phyloP scores from a whole-genome alignment of 805 yeast species.

The Wickerhamiella azymoides region DNA sequence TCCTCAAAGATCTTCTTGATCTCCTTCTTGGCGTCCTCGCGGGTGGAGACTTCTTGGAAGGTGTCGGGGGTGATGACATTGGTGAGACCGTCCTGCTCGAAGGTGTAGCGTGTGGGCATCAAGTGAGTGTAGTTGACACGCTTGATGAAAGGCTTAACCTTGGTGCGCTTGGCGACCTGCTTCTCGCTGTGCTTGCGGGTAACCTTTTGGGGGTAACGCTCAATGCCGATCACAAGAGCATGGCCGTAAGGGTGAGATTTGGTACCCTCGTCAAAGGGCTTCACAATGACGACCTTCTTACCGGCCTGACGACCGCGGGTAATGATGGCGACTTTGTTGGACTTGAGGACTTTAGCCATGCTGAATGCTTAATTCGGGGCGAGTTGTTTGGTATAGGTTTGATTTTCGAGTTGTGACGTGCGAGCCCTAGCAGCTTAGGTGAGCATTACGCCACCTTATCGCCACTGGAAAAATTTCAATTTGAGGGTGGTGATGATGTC shows the following conservation, averaged over 20 bases:
- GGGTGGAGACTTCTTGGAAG: slow-evolving; percentile 93
- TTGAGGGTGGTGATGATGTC: too few relatives aligned
- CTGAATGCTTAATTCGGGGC: slow-evolving; percentile 15
- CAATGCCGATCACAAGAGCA: slow-evolving; percentile 98
- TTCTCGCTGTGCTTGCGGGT: slow-evolving; percentile 89
- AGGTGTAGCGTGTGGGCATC: slow-evolving; percentile 98
- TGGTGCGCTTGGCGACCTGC: slow-evolving; percentile 94
- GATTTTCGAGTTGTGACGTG: slow-evolving; percentile 7
- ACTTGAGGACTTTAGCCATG: slow-evolving; percentile 98
- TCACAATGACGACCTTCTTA: slow-evolving; percentile 98
- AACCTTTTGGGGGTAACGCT: slow-evolving; percentile 95
- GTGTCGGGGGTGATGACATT: slow-evolving; percentile 82
- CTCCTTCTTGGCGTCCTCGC: slow-evolving; percentile 97
- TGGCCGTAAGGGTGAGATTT: slow-evolving; percentile 98
- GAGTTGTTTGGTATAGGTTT: neutral
- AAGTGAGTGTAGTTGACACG: slow-evolving; percentile 99
- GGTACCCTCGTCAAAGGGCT: slow-evolving; percentile 97
- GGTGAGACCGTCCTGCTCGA: slow-evolving; percentile 94
- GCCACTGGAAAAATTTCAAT: too few relatives aligned
- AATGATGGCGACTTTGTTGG: slow-evolving; percentile 99
- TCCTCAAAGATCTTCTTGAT: slow-evolving; percentile 99
- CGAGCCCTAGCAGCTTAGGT: slow-evolving; percentile 11
- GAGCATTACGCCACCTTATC: too few relatives aligned
- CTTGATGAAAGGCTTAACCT: slow-evolving; percentile 98
- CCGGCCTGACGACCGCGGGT: slow-evolving; percentile 99